These are phyloP conservation scores for Monosporascus sp. DNA, from an alignment of 2,329 filamentous ascomycete species.

Conservation along the genomic window DNA sequence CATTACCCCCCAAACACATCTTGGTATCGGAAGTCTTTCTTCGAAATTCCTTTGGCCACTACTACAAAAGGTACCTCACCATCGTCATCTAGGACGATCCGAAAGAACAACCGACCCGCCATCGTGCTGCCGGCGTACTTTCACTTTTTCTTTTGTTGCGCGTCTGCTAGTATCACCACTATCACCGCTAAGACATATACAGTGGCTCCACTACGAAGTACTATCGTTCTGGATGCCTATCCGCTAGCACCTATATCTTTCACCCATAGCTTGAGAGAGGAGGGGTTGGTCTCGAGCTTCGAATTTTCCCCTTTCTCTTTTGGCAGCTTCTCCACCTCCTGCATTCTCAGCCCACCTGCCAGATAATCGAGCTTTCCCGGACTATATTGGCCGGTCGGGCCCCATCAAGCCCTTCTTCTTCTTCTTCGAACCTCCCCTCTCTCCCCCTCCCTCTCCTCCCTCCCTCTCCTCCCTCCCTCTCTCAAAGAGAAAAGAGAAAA, in stretches of 20 bases:
- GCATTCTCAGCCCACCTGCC: background rate
- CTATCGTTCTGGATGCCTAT: background rate
- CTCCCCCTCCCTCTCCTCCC: background rate
- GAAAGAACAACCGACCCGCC: background rate
- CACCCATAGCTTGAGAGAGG: background rate
- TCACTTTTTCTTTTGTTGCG: background rate
- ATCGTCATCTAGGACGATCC: background rate
- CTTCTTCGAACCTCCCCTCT: background rate
- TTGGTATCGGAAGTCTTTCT: background rate
- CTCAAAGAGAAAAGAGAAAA: background rate
- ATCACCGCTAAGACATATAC: background rate
- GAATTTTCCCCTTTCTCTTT: background rate
- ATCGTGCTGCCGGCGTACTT: background rate
- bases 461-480: background rate
- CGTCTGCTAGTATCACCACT: background rate
- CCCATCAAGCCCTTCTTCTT: constrained; percentile 3
- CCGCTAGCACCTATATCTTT: background rate
- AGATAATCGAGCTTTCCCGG: constrained; percentile 1
- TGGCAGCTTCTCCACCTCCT: background rate
- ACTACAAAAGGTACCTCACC: background rate
- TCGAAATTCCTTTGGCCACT: background rate
- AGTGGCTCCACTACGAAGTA: background rate
- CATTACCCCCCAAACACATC: background rate
- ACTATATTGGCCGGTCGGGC: constrained; percentile 1
- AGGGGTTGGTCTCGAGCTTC: background rate